phyloP scores from a whole-genome alignment of 225 moss, liverwort and hornwort genomes.

The Anthoceros angustus region DNA sequence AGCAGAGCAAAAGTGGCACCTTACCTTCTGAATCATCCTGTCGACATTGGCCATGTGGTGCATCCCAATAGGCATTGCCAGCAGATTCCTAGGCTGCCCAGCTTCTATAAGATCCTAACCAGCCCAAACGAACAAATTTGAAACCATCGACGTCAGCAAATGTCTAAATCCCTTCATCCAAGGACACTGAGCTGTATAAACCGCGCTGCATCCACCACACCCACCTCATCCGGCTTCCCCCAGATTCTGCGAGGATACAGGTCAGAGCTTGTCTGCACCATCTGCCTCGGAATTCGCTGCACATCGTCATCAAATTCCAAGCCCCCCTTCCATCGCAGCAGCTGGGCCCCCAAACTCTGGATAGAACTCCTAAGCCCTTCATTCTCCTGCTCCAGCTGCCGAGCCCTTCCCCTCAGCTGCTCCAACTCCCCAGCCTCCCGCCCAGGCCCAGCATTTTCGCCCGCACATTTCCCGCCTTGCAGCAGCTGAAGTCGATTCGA shows the following conservation, averaged over 20 bases:
- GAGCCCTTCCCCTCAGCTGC: too few species aligned
- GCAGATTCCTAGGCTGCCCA: conserved; percentile 30
- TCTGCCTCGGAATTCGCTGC: not conserved
- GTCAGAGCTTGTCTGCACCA: not conserved
- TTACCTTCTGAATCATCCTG: conserved; percentile 67
- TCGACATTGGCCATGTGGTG: conserved; percentile 58
- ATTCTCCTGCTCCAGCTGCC: too few species aligned
- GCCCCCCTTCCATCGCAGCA: too few species aligned
- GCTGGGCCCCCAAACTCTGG: too few species aligned
- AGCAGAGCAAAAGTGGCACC: conserved; percentile 14
- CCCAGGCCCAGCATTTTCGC: too few species aligned
- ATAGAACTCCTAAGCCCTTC: too few species aligned
- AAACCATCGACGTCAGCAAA: not conserved
- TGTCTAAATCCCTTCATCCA: not conserved
- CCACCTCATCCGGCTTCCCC: not conserved
- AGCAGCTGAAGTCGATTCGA: too few species aligned
- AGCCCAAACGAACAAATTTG: not conserved
- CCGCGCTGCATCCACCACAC: not conserved
- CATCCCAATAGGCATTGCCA: conserved; percentile 81
- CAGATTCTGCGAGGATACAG: not conserved
- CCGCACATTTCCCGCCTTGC: too few species aligned
- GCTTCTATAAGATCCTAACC: not conserved
- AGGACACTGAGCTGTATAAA: not conserved
- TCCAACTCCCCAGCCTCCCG: too few species aligned
- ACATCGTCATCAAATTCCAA: not conserved